A percentile compares a stretch with the other conserved stretches of the same genome.
Evolutionary conservation across 805 yeast species (phyloP).

Genomic region (Candida dendrica): DNA sequence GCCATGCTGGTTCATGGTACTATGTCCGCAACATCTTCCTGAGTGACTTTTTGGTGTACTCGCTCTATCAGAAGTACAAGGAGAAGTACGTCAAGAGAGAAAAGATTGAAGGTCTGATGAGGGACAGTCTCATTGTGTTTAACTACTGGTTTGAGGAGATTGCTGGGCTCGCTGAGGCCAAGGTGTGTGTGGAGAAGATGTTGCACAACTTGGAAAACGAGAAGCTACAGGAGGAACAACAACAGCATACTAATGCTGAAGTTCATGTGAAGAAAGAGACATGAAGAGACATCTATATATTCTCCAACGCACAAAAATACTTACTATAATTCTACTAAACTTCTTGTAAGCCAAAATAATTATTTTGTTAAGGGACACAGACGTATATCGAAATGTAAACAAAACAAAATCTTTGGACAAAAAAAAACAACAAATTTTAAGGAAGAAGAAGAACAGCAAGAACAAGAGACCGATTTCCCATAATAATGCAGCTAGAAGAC

Average conservation of each 20-base stretch:
- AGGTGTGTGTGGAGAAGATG: not conserved
- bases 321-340: too few relatives aligned
- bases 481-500: not conserved
- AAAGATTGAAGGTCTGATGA: constrained; percentile 4
- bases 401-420: not conserved
- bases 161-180: constrained; percentile 10
- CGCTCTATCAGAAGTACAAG: constrained; percentile 7
- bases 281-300: too few relatives aligned
- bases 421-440: not conserved
- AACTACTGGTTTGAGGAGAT: constrained; percentile 17
- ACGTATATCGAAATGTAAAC: not conserved
- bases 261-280: too few relatives aligned
- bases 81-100: constrained; percentile 6
- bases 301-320: too few relatives aligned
- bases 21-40: constrained; percentile 12
- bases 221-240: not conserved
- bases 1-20: constrained; percentile 22
- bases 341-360: too few relatives aligned
- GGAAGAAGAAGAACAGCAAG: not conserved
- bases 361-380: not conserved
- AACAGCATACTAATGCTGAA: too few relatives aligned
- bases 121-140: constrained; percentile 4
- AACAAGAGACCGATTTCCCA: too few relatives aligned
- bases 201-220: not conserved
- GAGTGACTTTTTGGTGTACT: constrained; percentile 4